phyloP scores from a whole-genome alignment of 2,329 filamentous ascomycete genomes.

The Chaetothyriales sp. region DNA sequence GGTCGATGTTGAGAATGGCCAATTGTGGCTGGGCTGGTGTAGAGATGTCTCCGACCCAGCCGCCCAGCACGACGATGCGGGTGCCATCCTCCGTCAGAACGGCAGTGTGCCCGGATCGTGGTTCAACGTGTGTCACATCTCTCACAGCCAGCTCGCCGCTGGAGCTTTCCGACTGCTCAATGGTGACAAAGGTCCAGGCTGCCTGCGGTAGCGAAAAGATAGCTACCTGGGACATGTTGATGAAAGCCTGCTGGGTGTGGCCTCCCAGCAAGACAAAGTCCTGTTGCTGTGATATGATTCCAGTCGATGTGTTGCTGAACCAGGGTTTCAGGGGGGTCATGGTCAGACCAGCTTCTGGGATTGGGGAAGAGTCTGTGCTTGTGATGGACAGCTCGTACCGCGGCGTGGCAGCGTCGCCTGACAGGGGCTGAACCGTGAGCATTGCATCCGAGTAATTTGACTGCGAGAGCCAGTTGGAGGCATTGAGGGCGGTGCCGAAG shows the following conservation, averaged over 20 bases:
- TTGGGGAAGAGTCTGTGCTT: conserved; percentile 46
- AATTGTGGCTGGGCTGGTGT: conserved; percentile 71
- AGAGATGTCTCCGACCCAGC: conserved; percentile 74
- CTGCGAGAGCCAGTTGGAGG: conserved; percentile 45
- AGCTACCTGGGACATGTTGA: conserved; percentile 86
- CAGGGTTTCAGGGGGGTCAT: conserved; percentile 60
- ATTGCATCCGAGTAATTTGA: conserved; percentile 71
- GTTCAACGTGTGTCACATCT: conserved; percentile 43
- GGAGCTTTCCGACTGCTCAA: conserved; percentile 32
- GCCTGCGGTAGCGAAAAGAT: conserved; percentile 76
- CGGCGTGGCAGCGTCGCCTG: conserved; percentile 10
- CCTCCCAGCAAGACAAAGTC: conserved; percentile 73
- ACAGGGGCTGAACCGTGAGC: conserved; percentile 46
- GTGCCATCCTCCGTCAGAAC: conserved; percentile 64
- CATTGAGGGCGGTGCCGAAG: conserved; percentile 27
- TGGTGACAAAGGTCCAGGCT: conserved; percentile 66
- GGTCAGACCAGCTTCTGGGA: conserved; percentile 74
- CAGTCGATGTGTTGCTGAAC: conserved; percentile 49
- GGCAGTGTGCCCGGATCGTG: conserved; percentile 77
- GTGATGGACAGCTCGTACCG: conserved; percentile 29
- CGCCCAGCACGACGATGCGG: conserved; percentile 66
- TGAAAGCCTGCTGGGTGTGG: conserved; percentile 67
- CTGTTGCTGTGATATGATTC: conserved; percentile 53
- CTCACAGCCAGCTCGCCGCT: conserved; percentile 38
- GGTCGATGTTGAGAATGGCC: conserved; percentile 58